phyloP scores from a whole-genome alignment of 768 basidiomycete species.

The Suillus weaverae region DNA sequence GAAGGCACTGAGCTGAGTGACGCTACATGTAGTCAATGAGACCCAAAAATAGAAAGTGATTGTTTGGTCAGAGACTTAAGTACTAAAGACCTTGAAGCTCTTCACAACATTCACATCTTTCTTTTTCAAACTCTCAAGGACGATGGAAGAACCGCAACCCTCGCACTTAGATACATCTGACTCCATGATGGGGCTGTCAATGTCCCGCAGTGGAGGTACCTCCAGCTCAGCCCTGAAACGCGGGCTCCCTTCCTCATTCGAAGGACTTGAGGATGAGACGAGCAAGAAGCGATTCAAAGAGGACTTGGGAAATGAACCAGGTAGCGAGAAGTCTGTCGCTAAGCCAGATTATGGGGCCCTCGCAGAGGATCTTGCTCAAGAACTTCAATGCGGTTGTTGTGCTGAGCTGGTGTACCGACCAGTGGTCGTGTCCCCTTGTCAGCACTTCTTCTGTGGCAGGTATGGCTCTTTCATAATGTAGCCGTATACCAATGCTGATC shows the following conservation, averaged over 20 bases:
- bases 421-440: slow-evolving; percentile 80
- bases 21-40: background rate
- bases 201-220: slow-evolving; percentile 16
- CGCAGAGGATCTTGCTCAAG: slow-evolving; percentile 64
- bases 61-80: slow-evolving; percentile 4
- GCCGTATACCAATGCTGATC: slow-evolving; percentile 42
- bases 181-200: slow-evolving; percentile 13
- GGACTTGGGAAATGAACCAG: slow-evolving; percentile 25
- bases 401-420: slow-evolving; percentile 79
- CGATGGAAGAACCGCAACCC: slow-evolving; percentile 16
- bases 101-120: slow-evolving; percentile 13
- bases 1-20: background rate
- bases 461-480: slow-evolving; percentile 30
- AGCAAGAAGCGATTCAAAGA: slow-evolving; percentile 65
- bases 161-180: slow-evolving; percentile 5
- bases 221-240: slow-evolving; percentile 49
- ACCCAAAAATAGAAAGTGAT: slow-evolving; percentile 2
- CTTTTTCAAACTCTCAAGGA: slow-evolving; percentile 12
- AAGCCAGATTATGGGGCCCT: slow-evolving; percentile 34
- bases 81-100: slow-evolving; percentile 5
- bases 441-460: slow-evolving; percentile 93
- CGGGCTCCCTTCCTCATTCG: slow-evolving; percentile 59
- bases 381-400: slow-evolving; percentile 86
- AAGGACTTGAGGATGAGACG: slow-evolving; percentile 44
- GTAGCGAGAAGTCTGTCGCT: slow-evolving; percentile 15